Evolutionary conservation across 2,329 filamentous ascomycete genomes (phyloP).

Genomic region (Pseudocercospora eumusae): DNA sequence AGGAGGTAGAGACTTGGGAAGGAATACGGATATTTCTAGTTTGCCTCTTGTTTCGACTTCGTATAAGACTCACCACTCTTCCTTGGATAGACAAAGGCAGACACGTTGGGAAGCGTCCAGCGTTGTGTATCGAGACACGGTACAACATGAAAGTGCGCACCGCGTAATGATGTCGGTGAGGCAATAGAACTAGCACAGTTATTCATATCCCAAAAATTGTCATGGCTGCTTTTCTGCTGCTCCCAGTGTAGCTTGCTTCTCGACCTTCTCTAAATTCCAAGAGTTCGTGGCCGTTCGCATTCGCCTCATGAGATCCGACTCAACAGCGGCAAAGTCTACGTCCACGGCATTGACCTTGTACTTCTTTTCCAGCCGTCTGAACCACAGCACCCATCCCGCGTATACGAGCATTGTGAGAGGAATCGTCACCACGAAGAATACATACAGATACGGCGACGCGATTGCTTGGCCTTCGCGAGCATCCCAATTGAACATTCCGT

Average conservation of each 20-base stretch:
- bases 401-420: slow-evolving; percentile 38
- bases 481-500: slow-evolving; percentile 36
- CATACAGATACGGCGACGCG: slow-evolving; percentile 37
- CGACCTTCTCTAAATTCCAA: slow-evolving; percentile 24
- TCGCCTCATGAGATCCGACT: slow-evolving; percentile 36
- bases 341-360: slow-evolving; percentile 34
- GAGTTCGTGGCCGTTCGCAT: slow-evolving; percentile 35
- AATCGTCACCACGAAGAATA: slow-evolving; percentile 40
- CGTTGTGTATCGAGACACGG: slow-evolving; percentile 5
- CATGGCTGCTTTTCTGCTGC: slow-evolving; percentile 17
- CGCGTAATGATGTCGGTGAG: neutral
- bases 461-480: slow-evolving; percentile 27
- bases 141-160: neutral
- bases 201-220: neutral
- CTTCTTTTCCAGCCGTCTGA: slow-evolving; percentile 30
- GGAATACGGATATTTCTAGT: slow-evolving; percentile 3
- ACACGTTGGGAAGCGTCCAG: neutral
- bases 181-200: neutral
- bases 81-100: neutral
- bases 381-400: slow-evolving; percentile 37
- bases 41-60: slow-evolving; percentile 2
- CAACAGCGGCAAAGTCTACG: slow-evolving; percentile 33
- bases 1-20: slow-evolving; percentile 5
- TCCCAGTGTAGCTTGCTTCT: slow-evolving; percentile 24
- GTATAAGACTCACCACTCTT: slow-evolving; percentile 3